Evolutionary conservation across 2,329 filamentous ascomycete species (phyloP).

Genomic region (Trichoderma hamatum): DNA sequence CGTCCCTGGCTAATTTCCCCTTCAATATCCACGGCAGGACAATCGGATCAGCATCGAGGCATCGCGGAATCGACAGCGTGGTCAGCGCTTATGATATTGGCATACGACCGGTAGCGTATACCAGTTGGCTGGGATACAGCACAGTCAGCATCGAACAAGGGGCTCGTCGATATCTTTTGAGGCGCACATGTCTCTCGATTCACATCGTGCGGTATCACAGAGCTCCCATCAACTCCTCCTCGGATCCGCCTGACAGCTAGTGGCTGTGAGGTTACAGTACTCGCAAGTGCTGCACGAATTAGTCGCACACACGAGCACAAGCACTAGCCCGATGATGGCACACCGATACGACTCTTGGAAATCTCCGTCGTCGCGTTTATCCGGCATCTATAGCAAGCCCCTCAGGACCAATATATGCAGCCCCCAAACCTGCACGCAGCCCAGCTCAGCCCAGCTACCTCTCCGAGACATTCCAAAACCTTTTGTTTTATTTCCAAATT

Average conservation of each 20-base stretch:
- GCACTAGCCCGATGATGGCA: background rate
- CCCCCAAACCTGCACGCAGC: background rate
- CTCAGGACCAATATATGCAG: background rate
- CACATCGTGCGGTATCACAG: background rate
- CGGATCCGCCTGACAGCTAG: background rate
- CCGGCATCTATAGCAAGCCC: background rate
- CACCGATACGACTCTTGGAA: background rate
- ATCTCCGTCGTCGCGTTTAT: background rate
- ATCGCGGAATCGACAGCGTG: background rate
- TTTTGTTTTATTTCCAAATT: background rate
- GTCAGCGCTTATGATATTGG: background rate
- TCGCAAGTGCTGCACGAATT: background rate
- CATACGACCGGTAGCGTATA: background rate
- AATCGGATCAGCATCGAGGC: slow-evolving; percentile 16
- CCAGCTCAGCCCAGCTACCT: too few relatives aligned
- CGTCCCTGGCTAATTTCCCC: background rate
- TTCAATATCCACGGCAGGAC: slow-evolving; percentile 12
- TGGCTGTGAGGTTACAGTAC: background rate
- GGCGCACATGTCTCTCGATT: background rate
- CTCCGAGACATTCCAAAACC: background rate
- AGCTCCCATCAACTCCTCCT: background rate
- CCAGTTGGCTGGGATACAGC: background rate
- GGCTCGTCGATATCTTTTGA: background rate
- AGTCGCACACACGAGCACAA: background rate
- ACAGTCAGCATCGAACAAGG: background rate